phyloP scores from a whole-genome alignment of 169 alveolate genomes.

The Pseudocohnilembus persalinus region DNA sequence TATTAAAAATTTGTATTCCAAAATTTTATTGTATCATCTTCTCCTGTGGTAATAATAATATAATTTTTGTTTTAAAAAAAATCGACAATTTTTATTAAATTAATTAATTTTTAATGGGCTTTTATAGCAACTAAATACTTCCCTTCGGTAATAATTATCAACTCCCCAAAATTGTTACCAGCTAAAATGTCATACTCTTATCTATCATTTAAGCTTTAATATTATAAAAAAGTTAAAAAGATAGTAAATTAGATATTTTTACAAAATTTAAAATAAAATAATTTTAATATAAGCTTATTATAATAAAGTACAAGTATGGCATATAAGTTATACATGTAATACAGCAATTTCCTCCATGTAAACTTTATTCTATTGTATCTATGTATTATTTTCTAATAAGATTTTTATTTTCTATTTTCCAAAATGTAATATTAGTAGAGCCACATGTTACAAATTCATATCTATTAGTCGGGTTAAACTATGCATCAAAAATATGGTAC shows the following conservation, averaged over 20 bases:
- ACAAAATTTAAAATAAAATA: no score
- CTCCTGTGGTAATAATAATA: conserved; percentile 77
- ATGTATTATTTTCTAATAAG: conserved; percentile 38
- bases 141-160: conserved; percentile 64
- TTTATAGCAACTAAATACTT: conserved; percentile 64
- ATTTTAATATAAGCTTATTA: background rate
- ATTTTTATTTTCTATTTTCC: conserved; percentile 68
- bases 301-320: conserved; percentile 8
- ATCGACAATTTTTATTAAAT: conserved; percentile 62
- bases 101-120: conserved; percentile 78
- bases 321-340: conserved; percentile 43
- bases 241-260: background rate
- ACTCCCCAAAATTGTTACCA: conserved; percentile 78
- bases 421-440: conserved; percentile 64
- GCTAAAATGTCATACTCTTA: conserved; percentile 69
- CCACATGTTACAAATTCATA: conserved; percentile 76
- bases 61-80: conserved; percentile 36
- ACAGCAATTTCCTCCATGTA: conserved; percentile 34
- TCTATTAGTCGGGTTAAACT: conserved; percentile 63
- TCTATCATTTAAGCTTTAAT: conserved; percentile 59
- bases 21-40: conserved; percentile 76
- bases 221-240: no score
- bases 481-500: conserved; percentile 69
- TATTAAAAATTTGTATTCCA: conserved; percentile 76
- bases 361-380: conserved; percentile 20